Conservation (phyloP, 1,139 yeast species). For the Yamadazyma friedrichii region DNA sequence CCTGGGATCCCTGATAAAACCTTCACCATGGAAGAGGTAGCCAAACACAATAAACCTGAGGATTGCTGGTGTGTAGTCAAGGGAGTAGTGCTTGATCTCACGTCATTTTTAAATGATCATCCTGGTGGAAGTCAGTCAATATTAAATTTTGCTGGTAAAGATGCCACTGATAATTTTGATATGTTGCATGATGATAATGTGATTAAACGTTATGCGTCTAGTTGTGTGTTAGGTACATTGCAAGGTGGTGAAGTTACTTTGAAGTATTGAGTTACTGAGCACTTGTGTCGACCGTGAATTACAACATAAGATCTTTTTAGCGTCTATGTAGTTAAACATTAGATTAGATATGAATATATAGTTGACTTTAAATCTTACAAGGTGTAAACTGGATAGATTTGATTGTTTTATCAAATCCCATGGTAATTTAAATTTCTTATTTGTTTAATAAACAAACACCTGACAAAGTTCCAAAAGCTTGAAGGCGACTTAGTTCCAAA, state of each 20-base stretch:
- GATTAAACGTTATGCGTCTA: slow-evolving; percentile 46
- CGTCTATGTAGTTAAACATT: too few species aligned
- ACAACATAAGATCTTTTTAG: too few species aligned
- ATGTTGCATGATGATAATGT: slow-evolving; percentile 57
- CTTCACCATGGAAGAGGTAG: slow-evolving; percentile 53
- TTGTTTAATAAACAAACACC: too few species aligned
- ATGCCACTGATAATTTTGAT: slow-evolving; percentile 82
- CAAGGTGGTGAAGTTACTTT: slow-evolving; percentile 40
- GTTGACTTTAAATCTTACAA: too few species aligned
- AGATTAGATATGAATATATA: too few species aligned
- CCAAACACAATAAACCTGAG: slow-evolving; percentile 56
- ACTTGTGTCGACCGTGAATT: too few species aligned
- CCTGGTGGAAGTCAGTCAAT: slow-evolving; percentile 88
- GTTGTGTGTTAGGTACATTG: slow-evolving; percentile 49
- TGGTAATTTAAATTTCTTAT: too few species aligned
- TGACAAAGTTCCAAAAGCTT: too few species aligned
- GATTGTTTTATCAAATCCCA: too few species aligned
- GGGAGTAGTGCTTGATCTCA: slow-evolving; percentile 80
- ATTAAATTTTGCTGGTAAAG: slow-evolving; percentile 80
- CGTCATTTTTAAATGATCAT: slow-evolving; percentile 74
- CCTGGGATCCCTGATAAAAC: slow-evolving; percentile 39
- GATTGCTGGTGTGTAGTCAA: slow-evolving; percentile 91
- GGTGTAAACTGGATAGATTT: too few species aligned
- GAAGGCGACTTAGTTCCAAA: too few species aligned
- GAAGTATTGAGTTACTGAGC: background rate